A percentile compares a stretch with the other conserved stretches of the same genome.
phyloP scores from a whole-genome alignment of 2,329 filamentous ascomycete species.

The Calonectria leucothoes region DNA sequence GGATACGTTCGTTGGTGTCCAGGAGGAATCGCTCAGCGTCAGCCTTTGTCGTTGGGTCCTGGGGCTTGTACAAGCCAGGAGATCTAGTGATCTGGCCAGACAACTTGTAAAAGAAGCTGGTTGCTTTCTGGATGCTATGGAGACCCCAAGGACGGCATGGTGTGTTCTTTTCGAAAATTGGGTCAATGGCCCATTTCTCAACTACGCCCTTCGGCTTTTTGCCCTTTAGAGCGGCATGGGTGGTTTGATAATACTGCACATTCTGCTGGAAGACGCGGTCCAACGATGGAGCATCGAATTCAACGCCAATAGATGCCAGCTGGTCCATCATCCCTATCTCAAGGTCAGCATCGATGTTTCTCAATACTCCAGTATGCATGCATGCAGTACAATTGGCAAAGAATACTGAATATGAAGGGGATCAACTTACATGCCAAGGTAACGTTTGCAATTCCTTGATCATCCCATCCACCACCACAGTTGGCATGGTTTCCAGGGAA shows the following conservation, averaged over 20 bases:
- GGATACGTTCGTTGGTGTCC: conserved; percentile 67
- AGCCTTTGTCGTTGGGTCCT: conserved; percentile 53
- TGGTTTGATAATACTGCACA: conserved; percentile 45
- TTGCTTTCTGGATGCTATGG: conserved; percentile 55
- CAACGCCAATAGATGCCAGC: conserved; percentile 61
- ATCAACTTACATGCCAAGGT: conserved; percentile 53
- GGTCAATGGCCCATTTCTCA: conserved; percentile 58
- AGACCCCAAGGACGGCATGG: conserved; percentile 62
- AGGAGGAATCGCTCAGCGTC: conserved; percentile 54
- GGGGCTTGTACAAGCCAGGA: conserved; percentile 61
- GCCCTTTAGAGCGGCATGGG: conserved; percentile 22
- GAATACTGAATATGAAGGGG: neutral
- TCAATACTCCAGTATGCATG: too few species aligned
- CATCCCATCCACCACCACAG: conserved; percentile 75
- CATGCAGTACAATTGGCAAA: too few species aligned
- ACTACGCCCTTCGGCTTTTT: conserved; percentile 28
- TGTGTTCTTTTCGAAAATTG: conserved; percentile 59
- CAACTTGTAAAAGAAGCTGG: conserved; percentile 56
- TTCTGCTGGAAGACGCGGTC: conserved; percentile 53
- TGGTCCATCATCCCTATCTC: conserved; percentile 67
- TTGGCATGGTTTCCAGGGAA: conserved; percentile 80
- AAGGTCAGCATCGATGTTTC: neutral
- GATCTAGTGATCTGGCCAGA: conserved; percentile 56
- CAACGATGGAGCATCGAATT: conserved; percentile 58
- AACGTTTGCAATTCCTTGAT: conserved; percentile 57